Base-by-base conservation (phyloP, 2,329 filamentous ascomycete species). In the Botryotinia convoluta region DNA sequence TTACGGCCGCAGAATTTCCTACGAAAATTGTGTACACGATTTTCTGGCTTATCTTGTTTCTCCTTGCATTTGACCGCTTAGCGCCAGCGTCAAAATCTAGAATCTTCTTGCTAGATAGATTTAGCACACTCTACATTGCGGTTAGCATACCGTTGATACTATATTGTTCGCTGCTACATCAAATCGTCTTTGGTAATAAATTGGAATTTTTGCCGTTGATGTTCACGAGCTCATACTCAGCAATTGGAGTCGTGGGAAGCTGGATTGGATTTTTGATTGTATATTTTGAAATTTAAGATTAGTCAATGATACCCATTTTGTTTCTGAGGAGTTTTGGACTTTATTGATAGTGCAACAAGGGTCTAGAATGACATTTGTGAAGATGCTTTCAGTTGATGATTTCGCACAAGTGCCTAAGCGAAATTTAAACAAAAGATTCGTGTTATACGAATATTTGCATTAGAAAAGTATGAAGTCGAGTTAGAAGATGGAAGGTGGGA, bases 201-300 rank as follows among this genome's bases (percentile, higher is more conserved):
- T 93, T 93, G 79, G 94, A 98, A 83, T 99, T 98, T 82, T 83
- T 99, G 72, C 96, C 96, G 39, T 85, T 98, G 78, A 98, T 99
- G 95, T 96, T 98, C 81, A 98, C 91, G 77, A 98, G 95, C 85
- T 92, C 93, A 20, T 99, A 98, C 82, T 93, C 92, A 48, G 96
- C 96, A 7, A 86, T 98, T 73, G 96, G 96, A n/a, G 95, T 98
- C 0, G 90, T 98, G 29, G 94, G 94, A 4, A 98, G 96, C 83
- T 98, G 95, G 95, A 79, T 98, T 59, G 95, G 96, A 16, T 98
- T 97, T 81, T 89, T 95, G 84, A 93, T 97, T 45, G 94, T 98
- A 69, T 98, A 95, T 83, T 95, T 98, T 79, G 87, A 84, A 14
- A 79, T 75, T 74, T 80, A 77, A 71, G 44, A 59, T 54, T 73